These are phyloP conservation scores for Trichosporon coremiiforme DNA, from an alignment of 1,284 basidiomycete species.

Conservation along the genomic window DNA sequence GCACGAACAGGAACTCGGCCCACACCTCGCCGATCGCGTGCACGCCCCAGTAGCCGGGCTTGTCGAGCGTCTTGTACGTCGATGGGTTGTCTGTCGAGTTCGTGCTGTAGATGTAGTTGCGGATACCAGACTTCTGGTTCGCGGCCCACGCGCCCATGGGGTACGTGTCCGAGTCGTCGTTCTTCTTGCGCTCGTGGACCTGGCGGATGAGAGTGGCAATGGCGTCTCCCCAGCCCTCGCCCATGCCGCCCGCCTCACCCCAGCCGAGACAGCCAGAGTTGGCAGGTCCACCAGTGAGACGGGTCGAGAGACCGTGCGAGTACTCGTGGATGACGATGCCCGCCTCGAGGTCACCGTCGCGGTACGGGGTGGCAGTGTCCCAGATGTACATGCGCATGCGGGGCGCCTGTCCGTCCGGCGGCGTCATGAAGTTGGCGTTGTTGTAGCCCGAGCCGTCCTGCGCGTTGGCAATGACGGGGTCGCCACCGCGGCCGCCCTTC, in stretches of 20 bases:
- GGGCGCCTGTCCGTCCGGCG: slow-evolving; percentile 66
- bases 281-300: slow-evolving; percentile 88
- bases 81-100: slow-evolving; percentile 80
- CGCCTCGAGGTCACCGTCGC: slow-evolving; percentile 92
- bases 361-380: slow-evolving; percentile 83
- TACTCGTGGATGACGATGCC: slow-evolving; percentile 91
- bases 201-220: slow-evolving; percentile 81
- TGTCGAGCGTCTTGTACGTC: slow-evolving; percentile 94
- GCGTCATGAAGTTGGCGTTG: slow-evolving; percentile 64
- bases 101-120: slow-evolving; percentile 82
- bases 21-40: slow-evolving; percentile 94
- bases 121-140: slow-evolving; percentile 73
- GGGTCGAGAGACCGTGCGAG: slow-evolving; percentile 85
- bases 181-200: slow-evolving; percentile 63
- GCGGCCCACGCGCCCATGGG: slow-evolving; percentile 95
- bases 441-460: slow-evolving; percentile 92
- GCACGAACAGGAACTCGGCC: slow-evolving; percentile 90
- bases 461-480: slow-evolving; percentile 90
- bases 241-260: slow-evolving; percentile 96
- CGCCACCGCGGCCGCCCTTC: slow-evolving; percentile 78
- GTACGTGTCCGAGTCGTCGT: slow-evolving; percentile 57
- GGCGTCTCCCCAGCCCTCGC: slow-evolving; percentile 74
- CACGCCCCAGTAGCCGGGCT: slow-evolving; percentile 60
- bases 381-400: slow-evolving; percentile 97
- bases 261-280: slow-evolving; percentile 93